A percentile compares a stretch with the other conserved stretches of the same genome.
Conservation (phyloP, 345 rosid genomes). For the Populus simonii region DNA sequence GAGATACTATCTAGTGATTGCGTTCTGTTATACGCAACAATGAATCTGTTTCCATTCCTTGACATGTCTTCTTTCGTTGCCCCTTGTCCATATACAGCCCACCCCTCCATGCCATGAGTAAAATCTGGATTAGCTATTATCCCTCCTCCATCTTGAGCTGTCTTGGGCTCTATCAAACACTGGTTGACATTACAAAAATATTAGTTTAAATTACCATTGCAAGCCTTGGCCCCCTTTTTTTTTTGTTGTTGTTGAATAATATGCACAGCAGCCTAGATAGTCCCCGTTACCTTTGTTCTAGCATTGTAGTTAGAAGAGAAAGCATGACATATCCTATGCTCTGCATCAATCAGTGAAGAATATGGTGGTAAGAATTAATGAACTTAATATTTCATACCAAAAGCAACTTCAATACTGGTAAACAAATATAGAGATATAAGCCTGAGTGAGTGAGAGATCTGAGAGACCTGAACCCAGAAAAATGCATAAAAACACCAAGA, state of each 20-base stretch:
- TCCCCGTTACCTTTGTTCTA: conserved; percentile 47
- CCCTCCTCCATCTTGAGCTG: conserved; percentile 52
- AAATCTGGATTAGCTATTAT: conserved; percentile 46
- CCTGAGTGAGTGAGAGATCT: neutral
- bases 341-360: conserved; percentile 21
- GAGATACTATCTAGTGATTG: conserved; percentile 35
- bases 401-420: too few relatives aligned
- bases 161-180: conserved; percentile 59
- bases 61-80: conserved; percentile 27
- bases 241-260: too few relatives aligned
- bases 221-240: too few relatives aligned
- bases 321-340: conserved; percentile 16
- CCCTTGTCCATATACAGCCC: conserved; percentile 38
- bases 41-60: conserved; percentile 30
- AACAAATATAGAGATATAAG: too few relatives aligned
- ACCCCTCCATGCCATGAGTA: conserved; percentile 34
- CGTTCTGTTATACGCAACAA: conserved; percentile 29
- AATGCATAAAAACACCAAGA: conserved; percentile 22
- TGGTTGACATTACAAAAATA: conserved; percentile 19
- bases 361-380: neutral
- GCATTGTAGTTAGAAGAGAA: conserved; percentile 43
- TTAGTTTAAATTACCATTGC: too few relatives aligned
- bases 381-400: too few relatives aligned
- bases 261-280: too few relatives aligned
- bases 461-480: conserved; percentile 19